Conservation (phyloP, 768 basidiomycete species). For the Mycena crocata region DNA sequence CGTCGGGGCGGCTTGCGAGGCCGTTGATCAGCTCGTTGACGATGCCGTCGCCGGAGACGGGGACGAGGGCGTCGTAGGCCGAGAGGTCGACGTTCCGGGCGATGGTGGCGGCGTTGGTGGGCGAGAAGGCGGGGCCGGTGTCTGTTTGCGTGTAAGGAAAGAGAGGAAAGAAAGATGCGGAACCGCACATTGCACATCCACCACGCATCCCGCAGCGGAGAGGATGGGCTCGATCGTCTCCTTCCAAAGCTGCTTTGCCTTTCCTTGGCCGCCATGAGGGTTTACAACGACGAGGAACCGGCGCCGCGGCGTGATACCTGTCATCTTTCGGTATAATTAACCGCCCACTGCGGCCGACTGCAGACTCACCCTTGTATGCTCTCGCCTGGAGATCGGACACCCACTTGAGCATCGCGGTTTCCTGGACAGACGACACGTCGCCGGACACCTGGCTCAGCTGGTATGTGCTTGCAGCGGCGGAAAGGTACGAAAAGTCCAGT, state of each 20-base stretch:
- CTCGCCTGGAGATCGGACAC: conserved; percentile 23
- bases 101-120: conserved; percentile 59
- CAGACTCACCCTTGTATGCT: conserved; percentile 25
- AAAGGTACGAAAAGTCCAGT: conserved; percentile 33
- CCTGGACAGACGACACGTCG: conserved; percentile 24
- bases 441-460: conserved; percentile 27
- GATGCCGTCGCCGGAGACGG: conserved; percentile 71
- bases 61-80: conserved; percentile 62
- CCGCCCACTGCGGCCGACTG: background rate
- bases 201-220: conserved; percentile 58
- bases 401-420: conserved; percentile 22
- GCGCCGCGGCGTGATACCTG: conserved; percentile 55
- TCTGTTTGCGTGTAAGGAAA: conserved; percentile 8
- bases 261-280: conserved; percentile 70
- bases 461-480: conserved; percentile 21
- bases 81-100: conserved; percentile 51
- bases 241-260: conserved; percentile 52
- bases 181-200: conserved; percentile 59
- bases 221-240: conserved; percentile 64
- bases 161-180: background rate
- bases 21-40: conserved; percentile 72
- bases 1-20: conserved; percentile 57
- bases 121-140: conserved; percentile 37
- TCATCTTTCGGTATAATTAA: background rate
- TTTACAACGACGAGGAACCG: conserved; percentile 65